phyloP scores from a whole-genome alignment of 306 rosid species.

The Alnus rubra region DNA sequence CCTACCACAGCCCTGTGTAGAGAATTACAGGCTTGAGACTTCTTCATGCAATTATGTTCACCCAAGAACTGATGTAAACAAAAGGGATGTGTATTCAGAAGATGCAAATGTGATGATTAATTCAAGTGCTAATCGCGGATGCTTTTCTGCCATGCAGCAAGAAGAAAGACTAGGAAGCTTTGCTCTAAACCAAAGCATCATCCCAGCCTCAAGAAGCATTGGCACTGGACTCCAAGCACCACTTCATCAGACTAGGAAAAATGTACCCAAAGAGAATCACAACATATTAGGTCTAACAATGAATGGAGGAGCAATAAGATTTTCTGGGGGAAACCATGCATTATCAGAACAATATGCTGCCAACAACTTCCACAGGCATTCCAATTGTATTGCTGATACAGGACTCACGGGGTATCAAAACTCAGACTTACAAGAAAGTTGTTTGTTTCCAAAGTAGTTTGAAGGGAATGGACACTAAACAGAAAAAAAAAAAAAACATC shows the following conservation, averaged over 20 bases:
- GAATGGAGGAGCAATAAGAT: conserved; percentile 27
- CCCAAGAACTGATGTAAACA: conserved; percentile 13
- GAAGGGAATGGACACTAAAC: background rate
- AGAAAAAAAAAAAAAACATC: too few relatives aligned
- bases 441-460: conserved; percentile 21
- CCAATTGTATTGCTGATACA: conserved; percentile 5
- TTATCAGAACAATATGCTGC: conserved; percentile 21
- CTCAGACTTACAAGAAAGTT: conserved; percentile 14
- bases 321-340: conserved; percentile 19
- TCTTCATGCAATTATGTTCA: conserved; percentile 15
- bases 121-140: conserved; percentile 11
- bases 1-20: background rate
- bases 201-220: conserved; percentile 17
- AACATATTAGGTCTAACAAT: conserved; percentile 14
- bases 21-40: conserved; percentile 1
- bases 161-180: conserved; percentile 24
- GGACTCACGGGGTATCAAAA: conserved; percentile 9
- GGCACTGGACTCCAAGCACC: conserved; percentile 19
- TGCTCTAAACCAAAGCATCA: conserved; percentile 20
- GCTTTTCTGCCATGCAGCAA: conserved; percentile 15
- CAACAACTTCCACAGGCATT: conserved; percentile 14
- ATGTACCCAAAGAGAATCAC: conserved; percentile 9
- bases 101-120: conserved; percentile 15
- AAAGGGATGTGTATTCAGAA: background rate
- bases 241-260: conserved; percentile 19